A percentile compares a stretch with the other conserved stretches of the same genome.
Conservation (phyloP, 2,329 filamentous ascomycete species). For the Shiraia sp. region DNA sequence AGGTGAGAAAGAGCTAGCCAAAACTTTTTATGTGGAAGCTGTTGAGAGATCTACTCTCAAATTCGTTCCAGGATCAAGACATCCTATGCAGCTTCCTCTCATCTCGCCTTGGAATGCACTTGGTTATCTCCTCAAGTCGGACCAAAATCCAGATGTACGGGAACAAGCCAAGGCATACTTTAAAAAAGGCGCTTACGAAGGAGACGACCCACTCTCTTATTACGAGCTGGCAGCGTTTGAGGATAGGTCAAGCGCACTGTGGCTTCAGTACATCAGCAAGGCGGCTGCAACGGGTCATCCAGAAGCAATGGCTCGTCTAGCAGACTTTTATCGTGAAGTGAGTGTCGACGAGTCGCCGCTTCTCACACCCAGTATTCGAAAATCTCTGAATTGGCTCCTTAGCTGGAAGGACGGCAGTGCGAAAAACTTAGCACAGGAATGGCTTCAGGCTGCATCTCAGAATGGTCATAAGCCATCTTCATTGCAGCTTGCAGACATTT, state of each 20-base stretch:
- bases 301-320: conserved; percentile 45
- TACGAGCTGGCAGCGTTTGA: conserved; percentile 40
- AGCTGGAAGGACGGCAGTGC: conserved; percentile 20
- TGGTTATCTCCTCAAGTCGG: conserved; percentile 24
- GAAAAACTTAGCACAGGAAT: conserved; percentile 30
- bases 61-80: conserved; percentile 14
- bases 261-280: conserved; percentile 52
- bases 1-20: conserved; percentile 25
- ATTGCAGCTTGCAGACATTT: conserved; percentile 28
- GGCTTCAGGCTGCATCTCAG: conserved; percentile 33
- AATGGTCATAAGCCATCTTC: conserved; percentile 34
- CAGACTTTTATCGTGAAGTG: conserved; percentile 45
- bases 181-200: conserved; percentile 41
- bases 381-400: conserved; percentile 29
- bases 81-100: conserved; percentile 30
- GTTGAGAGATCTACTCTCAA: conserved; percentile 17
- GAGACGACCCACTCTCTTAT: conserved; percentile 51
- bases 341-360: conserved; percentile 20
- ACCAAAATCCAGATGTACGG: conserved; percentile 13
- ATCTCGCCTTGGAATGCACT: conserved; percentile 38
- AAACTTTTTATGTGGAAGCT: conserved; percentile 26
- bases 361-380: conserved; percentile 13
- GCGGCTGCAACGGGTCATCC: conserved; percentile 48
- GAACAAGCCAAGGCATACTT: conserved; percentile 37
- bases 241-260: conserved; percentile 34